Percentiles rank a stretch among this genome's conserved stretches.
These are phyloP conservation scores for Quercus glauca DNA, from an alignment of 306 rosid genomes.

Conservation along the genomic window DNA sequence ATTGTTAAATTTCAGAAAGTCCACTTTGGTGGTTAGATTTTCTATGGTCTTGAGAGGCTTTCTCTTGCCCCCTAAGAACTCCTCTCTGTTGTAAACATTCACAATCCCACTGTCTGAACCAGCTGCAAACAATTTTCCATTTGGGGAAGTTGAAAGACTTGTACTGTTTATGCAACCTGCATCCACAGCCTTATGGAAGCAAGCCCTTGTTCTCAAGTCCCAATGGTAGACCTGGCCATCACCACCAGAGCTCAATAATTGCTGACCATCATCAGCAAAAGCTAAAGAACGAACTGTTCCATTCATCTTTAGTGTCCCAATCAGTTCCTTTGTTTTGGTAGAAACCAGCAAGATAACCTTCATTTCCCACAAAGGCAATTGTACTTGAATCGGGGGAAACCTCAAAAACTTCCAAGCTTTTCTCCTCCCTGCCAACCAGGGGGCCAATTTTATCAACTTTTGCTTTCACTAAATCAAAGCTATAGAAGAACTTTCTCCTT, in stretches of 20 bases:
- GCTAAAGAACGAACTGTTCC: constrained; percentile 81
- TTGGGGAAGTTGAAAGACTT: constrained; percentile 49
- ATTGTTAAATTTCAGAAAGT: constrained; percentile 50
- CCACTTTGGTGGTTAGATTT: constrained; percentile 33
- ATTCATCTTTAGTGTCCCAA: constrained; percentile 89
- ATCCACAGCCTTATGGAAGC: constrained; percentile 63
- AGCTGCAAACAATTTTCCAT: constrained; percentile 47
- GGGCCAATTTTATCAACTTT: too few relatives aligned
- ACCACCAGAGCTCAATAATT: constrained; percentile 73
- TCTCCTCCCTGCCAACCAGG: too few relatives aligned
- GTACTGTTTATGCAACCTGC: constrained; percentile 61
- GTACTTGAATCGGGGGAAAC: too few relatives aligned
- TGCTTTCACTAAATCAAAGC: too few relatives aligned
- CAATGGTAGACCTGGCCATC: constrained; percentile 93
- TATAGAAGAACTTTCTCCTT: constrained; percentile 28
- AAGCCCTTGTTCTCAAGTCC: constrained; percentile 84
- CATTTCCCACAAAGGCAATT: too few relatives aligned
- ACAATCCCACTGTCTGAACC: constrained; percentile 63
- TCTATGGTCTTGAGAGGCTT: too few relatives aligned
- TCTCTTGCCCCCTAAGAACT: constrained; percentile 45
- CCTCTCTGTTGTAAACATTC: constrained; percentile 44
- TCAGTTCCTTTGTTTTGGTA: constrained; percentile 65
- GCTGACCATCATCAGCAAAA: constrained; percentile 69
- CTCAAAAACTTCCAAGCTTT: too few relatives aligned
- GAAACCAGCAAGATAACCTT: too few relatives aligned